A percentile compares a stretch with the other conserved stretches of the same genome.
These are phyloP conservation scores for Kuraishia borneana DNA, from an alignment of 805 yeast genomes.

Conservation along the genomic window DNA sequence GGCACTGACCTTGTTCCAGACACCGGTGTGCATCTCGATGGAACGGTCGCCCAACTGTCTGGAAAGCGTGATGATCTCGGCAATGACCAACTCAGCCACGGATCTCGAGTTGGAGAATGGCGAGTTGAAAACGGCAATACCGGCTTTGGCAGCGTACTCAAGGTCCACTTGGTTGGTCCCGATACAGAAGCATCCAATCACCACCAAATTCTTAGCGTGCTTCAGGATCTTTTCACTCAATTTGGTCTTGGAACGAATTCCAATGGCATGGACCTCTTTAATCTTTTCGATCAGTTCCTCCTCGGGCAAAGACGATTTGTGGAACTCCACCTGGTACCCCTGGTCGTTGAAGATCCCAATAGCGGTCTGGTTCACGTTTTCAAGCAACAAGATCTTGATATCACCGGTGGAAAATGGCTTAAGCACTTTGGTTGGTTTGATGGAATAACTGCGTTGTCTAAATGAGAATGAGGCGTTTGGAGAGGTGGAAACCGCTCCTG, in stretches of 20 bases:
- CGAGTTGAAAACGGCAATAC: conserved; percentile 95
- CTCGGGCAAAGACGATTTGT: conserved; percentile 81
- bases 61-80: conserved; percentile 86
- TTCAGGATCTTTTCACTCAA: conserved; percentile 67
- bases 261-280: conserved; percentile 89
- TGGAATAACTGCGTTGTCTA: conserved; percentile 26
- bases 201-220: conserved; percentile 83
- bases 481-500: conserved; percentile 72
- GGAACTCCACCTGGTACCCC: conserved; percentile 95
- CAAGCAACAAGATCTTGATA: conserved; percentile 80
- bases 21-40: conserved; percentile 88
- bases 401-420: conserved; percentile 96
- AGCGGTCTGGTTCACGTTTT: conserved; percentile 91
- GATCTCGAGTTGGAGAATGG: conserved; percentile 98
- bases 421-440: conserved; percentile 49
- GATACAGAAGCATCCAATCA: conserved; percentile 96
- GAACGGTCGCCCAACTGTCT: conserved; percentile 97
- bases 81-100: conserved; percentile 95
- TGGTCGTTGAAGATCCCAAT: conserved; percentile 73
- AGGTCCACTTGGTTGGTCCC: conserved; percentile 98
- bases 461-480: conserved; percentile 62
- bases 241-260: conserved; percentile 95
- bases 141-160: conserved; percentile 81
- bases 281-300: conserved; percentile 92
- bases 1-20: conserved; percentile 93